These are phyloP conservation scores for Cercospora sp. DNA, from an alignment of 2,329 filamentous ascomycete genomes.

Conservation along the genomic window DNA sequence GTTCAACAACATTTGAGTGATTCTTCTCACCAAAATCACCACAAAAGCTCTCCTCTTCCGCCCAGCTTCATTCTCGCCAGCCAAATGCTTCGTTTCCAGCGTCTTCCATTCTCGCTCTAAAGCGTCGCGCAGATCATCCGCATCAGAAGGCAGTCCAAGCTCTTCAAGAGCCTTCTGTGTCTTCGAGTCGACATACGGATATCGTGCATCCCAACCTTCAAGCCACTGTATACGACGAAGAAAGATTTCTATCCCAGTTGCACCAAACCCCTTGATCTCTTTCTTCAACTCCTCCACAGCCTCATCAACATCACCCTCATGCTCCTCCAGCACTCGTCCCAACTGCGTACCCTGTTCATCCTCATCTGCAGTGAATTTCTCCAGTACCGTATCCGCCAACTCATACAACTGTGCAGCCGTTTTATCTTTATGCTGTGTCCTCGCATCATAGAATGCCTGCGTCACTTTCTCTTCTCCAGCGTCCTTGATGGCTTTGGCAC, in stretches of 20 bases:
- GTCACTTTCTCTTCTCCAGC: conserved; percentile 42
- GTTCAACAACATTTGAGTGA: neutral
- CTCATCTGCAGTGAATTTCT: conserved; percentile 37
- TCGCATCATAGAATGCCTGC: conserved; percentile 45
- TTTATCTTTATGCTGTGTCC: conserved; percentile 50
- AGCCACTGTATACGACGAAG: conserved; percentile 41
- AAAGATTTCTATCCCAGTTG: conserved; percentile 47
- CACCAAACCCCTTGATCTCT: conserved; percentile 45
- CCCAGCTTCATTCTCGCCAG: conserved; percentile 38
- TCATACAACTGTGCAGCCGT: conserved; percentile 44
- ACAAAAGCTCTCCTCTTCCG: conserved; percentile 45
- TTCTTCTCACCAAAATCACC: neutral
- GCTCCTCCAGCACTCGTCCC: conserved; percentile 38
- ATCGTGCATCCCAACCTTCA: conserved; percentile 42
- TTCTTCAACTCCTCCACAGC: conserved; percentile 38
- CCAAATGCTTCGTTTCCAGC: conserved; percentile 35
- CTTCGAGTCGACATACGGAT: conserved; percentile 44
- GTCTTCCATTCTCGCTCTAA: conserved; percentile 42
- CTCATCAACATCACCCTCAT: conserved; percentile 33
- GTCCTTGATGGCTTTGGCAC: conserved; percentile 37
- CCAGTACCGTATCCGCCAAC: conserved; percentile 37
- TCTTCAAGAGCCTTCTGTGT: conserved; percentile 39
- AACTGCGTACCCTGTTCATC: conserved; percentile 38
- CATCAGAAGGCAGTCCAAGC: conserved; percentile 41
- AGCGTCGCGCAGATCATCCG: conserved; percentile 37